Percentiles rank a stretch among this genome's conserved stretches.
These are phyloP conservation scores for Taphrina betulina DNA, from an alignment of 1,139 yeast species.

Conservation along the genomic window DNA sequence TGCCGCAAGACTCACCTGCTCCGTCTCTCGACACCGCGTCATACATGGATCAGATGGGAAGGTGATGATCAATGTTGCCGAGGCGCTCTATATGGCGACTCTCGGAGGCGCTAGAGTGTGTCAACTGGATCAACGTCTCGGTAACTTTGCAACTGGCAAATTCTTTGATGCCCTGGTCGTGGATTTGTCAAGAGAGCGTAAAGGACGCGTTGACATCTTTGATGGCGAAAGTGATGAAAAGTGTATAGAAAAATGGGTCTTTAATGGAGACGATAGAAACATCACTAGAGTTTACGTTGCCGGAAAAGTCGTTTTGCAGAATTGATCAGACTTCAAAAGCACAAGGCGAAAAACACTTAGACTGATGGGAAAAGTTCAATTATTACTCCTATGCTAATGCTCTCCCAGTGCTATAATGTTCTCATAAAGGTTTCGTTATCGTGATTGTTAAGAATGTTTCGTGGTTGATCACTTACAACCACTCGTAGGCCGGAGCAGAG, in stretches of 20 bases:
- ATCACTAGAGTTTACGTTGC: slow-evolving; percentile 77
- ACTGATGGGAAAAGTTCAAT: no score
- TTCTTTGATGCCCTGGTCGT: slow-evolving; percentile 81
- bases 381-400: no score
- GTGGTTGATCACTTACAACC: slow-evolving; percentile 16
- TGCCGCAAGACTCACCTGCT: slow-evolving; percentile 72
- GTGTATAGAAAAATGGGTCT: slow-evolving; percentile 85
- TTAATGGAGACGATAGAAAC: slow-evolving; percentile 91
- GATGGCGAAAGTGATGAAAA: slow-evolving; percentile 54
- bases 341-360: no score
- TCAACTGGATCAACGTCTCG: slow-evolving; percentile 57
- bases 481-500: slow-evolving; percentile 12
- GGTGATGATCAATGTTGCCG: slow-evolving; percentile 62
- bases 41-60: slow-evolving; percentile 54
- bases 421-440: no score
- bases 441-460: no score
- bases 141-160: slow-evolving; percentile 73
- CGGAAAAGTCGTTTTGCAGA: slow-evolving; percentile 56
- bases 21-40: slow-evolving; percentile 80
- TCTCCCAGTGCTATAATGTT: no score
- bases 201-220: slow-evolving; percentile 60
- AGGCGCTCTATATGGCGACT: slow-evolving; percentile 79
- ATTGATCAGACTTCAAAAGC: no score
- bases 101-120: slow-evolving; percentile 86
- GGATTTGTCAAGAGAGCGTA: slow-evolving; percentile 55